phyloP scores from a whole-genome alignment of 805 yeast species.

The Torulaspora franciscae region DNA sequence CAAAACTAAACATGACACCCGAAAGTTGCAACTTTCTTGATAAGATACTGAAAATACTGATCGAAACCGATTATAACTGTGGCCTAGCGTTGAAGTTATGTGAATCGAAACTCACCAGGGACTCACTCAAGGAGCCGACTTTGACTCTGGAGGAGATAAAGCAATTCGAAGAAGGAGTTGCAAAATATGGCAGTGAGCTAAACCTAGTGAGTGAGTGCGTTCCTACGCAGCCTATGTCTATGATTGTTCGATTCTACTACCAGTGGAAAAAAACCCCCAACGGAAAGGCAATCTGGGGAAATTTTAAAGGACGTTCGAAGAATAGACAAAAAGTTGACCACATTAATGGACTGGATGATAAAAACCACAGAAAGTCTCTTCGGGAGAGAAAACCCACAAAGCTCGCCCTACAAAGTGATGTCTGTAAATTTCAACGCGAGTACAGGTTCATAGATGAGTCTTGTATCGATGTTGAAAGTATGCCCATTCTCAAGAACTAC shows the following conservation, averaged over 20 bases:
- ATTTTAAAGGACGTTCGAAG: conserved; percentile 63
- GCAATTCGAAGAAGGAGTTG: conserved; percentile 71
- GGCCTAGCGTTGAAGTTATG: conserved; percentile 43
- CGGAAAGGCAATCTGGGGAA: conserved; percentile 80
- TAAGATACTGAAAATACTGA: conserved; percentile 52
- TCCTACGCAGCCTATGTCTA: conserved; percentile 65
- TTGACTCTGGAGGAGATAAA: conserved; percentile 57
- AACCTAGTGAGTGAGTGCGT: conserved; percentile 68
- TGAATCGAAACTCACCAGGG: conserved; percentile 50
- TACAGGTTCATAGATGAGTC: conserved; percentile 42
- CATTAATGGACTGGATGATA: conserved; percentile 15
- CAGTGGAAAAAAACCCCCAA: conserved; percentile 83
- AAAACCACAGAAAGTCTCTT: conserved; percentile 5
- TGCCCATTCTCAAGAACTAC: conserved; percentile 36
- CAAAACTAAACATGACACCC: conserved; percentile 47
- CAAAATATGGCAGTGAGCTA: conserved; percentile 69
- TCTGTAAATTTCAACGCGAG: conserved; percentile 14
- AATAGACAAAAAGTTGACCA: conserved; percentile 41
- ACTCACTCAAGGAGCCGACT: conserved; percentile 69
- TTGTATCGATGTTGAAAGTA: conserved; percentile 57
- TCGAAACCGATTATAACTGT: conserved; percentile 49
- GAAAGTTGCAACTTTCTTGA: conserved; percentile 82
- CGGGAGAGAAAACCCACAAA: conserved; percentile 16
- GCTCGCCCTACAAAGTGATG: conserved; percentile 10
- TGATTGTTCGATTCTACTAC: conserved; percentile 82